Percentiles rank a stretch among this genome's conserved stretches.
These are phyloP conservation scores for Chloromonas sp. DNA, from an alignment of 163 green algal genomes.

Conservation along the genomic window DNA sequence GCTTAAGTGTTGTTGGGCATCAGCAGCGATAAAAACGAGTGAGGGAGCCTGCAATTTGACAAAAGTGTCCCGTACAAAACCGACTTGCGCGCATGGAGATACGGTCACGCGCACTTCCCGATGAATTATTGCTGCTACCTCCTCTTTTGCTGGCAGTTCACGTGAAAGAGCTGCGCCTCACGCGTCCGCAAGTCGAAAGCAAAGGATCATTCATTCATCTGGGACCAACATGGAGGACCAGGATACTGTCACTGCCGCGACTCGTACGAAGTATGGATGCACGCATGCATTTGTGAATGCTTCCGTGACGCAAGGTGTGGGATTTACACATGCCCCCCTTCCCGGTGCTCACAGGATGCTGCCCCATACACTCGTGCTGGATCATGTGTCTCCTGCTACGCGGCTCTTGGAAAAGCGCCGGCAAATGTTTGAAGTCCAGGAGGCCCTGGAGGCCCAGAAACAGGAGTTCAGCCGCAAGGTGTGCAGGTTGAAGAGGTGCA, in stretches of 20 bases:
- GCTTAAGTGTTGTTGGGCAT: no score
- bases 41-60: no score
- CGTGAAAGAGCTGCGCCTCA: no score
- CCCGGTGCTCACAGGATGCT: conserved; percentile 27
- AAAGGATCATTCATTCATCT: no score
- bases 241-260: neutral
- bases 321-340: neutral
- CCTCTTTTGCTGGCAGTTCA: no score
- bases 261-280: neutral
- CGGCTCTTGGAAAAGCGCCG: conserved; percentile 86
- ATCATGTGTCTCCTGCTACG: conserved; percentile 84
- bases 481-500: neutral
- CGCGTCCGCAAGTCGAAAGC: no score
- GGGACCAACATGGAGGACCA: neutral
- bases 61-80: no score
- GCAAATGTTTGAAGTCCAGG: conserved; percentile 92
- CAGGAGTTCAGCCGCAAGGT: conserved; percentile 75
- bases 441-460: conserved; percentile 83
- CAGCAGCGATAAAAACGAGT: no score
- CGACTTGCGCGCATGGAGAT: no score
- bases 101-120: no score
- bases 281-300: neutral
- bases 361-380: conserved; percentile 60
- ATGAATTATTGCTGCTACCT: no score
- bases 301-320: neutral